Conservation (phyloP, 345 rosid genomes). For the Populus euphratica region DNA sequence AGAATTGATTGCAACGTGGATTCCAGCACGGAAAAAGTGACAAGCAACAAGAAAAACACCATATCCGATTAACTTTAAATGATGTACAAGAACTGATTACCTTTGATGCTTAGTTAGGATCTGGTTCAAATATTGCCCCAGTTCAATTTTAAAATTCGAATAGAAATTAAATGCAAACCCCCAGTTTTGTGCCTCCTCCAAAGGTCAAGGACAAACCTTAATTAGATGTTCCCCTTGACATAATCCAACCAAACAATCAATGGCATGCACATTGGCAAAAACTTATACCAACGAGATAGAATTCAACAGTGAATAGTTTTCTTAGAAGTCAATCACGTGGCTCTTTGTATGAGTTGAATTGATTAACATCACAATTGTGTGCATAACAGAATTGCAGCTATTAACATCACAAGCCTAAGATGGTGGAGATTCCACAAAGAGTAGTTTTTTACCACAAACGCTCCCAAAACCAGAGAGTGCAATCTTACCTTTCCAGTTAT, state of each 20-base stretch:
- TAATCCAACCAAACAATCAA: background rate
- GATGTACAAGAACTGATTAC: background rate
- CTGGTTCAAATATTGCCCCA: background rate
- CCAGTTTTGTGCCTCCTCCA: background rate
- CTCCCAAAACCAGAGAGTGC: background rate
- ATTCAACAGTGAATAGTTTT: background rate
- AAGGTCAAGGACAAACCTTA: background rate
- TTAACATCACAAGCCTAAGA: background rate
- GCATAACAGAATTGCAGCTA: background rate
- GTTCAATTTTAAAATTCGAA: background rate
- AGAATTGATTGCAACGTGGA: background rate
- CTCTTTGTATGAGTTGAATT: background rate
- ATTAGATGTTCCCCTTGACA: background rate
- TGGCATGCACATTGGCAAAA: background rate
- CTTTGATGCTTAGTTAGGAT: background rate
- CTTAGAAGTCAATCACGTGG: background rate
- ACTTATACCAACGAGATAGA: background rate
- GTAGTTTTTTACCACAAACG: background rate
- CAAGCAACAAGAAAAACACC: background rate
- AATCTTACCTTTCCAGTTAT: conserved; percentile 90
- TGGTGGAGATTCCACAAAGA: background rate
- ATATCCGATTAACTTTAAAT: background rate
- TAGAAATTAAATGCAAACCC: background rate
- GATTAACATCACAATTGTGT: background rate
- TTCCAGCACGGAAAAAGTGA: background rate